Percentiles rank a stretch among this genome's conserved stretches.
Conservation (phyloP, 1,284 basidiomycete genomes). For the Rhodotorula glutinis region DNA sequence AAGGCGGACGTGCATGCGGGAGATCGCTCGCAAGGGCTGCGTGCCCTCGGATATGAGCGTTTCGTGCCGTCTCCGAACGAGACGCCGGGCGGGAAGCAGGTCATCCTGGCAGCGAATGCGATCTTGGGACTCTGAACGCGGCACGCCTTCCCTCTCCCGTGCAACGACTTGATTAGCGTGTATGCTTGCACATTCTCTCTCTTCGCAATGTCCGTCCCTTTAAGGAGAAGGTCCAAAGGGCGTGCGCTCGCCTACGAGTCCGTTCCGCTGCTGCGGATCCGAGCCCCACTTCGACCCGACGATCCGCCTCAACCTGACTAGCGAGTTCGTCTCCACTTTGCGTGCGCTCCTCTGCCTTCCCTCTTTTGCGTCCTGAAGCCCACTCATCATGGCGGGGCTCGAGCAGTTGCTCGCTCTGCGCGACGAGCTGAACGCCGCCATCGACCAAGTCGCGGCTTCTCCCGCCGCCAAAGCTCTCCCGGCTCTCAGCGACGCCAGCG, state of each 20-base stretch:
- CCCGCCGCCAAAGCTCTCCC: background rate
- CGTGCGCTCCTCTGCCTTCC: background rate
- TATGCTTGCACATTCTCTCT: too few species aligned
- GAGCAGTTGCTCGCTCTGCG: background rate
- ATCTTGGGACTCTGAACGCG: too few species aligned
- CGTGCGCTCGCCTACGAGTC: too few species aligned
- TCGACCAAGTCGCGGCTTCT: background rate
- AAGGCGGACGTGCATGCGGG: conserved; percentile 50
- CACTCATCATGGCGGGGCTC: background rate
- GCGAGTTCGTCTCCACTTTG: background rate
- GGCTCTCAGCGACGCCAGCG: background rate
- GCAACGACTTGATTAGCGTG: too few species aligned
- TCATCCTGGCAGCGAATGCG: conserved; percentile 14
- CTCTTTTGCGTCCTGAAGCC: background rate
- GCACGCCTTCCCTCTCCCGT: too few species aligned
- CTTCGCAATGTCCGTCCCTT: too few species aligned
- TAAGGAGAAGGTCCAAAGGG: too few species aligned
- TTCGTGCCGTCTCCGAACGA: conserved; percentile 2
- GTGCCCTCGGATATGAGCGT: conserved; percentile 10
- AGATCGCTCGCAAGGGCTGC: conserved; percentile 1
- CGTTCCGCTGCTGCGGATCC: too few species aligned
- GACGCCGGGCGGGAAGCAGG: conserved; percentile 11
- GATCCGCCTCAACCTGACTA: background rate
- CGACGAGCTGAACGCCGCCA: background rate
- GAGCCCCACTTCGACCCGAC: background rate